These are phyloP conservation scores for Diaporthe longicolla DNA, from an alignment of 2,329 filamentous ascomycete species.

Conservation along the genomic window DNA sequence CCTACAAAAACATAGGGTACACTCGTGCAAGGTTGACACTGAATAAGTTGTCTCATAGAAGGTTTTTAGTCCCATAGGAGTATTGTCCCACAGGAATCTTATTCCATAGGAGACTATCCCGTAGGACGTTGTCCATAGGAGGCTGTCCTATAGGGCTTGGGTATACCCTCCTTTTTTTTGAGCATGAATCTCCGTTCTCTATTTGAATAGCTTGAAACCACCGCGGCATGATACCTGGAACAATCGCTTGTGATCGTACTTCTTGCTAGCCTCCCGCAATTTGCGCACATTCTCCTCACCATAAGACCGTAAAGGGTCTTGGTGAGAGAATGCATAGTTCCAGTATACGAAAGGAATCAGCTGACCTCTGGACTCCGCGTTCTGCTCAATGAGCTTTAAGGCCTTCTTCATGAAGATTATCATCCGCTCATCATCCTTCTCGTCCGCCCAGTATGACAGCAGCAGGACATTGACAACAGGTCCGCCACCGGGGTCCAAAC, in stretches of 20 bases:
- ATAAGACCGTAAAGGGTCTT: not conserved
- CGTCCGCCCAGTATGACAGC: not conserved
- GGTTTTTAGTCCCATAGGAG: too few relatives aligned
- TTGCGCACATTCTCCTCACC: not conserved
- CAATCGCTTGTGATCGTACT: not conserved
- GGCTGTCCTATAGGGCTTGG: too few relatives aligned
- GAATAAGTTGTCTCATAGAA: too few relatives aligned
- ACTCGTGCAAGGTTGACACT: too few relatives aligned
- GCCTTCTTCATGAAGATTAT: not conserved
- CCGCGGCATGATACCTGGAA: not conserved
- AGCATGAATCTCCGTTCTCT: too few relatives aligned
- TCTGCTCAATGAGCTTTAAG: not conserved
- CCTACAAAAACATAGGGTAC: too few relatives aligned
- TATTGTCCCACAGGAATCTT: too few relatives aligned
- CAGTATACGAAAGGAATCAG: not conserved
- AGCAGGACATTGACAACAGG: not conserved
- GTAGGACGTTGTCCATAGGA: too few relatives aligned
- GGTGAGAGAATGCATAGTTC: slow-evolving; percentile 2
- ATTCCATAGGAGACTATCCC: too few relatives aligned
- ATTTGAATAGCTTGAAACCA: not conserved
- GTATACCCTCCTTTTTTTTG: too few relatives aligned
- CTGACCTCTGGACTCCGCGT: not conserved
- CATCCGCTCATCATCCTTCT: not conserved
- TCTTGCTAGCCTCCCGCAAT: not conserved
- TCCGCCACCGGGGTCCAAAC: not conserved